Conservation (phyloP, 2,329 filamentous ascomycete species). For the Pseudodiploospora longispora region DNA sequence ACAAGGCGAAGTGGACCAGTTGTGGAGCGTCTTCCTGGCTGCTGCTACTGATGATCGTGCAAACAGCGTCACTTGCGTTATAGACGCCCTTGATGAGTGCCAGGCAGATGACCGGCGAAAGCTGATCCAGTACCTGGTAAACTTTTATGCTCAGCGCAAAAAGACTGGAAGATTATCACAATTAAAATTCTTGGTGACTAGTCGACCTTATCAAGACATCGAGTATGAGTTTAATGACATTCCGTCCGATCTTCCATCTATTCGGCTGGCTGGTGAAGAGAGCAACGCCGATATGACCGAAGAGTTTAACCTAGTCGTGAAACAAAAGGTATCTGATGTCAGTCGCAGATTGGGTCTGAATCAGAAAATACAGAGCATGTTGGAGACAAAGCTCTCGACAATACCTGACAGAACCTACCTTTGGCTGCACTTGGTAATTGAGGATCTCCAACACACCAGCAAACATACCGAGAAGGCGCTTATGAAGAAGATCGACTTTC, state of each 20-base stretch:
- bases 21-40: slow-evolving; percentile 7
- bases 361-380: background rate
- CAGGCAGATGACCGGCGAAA: background rate
- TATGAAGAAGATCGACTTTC: slow-evolving; percentile 3
- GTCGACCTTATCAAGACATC: slow-evolving; percentile 9
- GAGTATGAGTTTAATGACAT: background rate
- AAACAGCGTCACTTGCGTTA: slow-evolving; percentile 1
- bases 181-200: slow-evolving; percentile 8
- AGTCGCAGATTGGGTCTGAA: background rate
- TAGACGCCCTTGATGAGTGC: slow-evolving; percentile 10
- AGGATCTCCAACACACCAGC: slow-evolving; percentile 1
- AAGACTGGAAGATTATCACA: background rate
- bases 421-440: slow-evolving; percentile 8
- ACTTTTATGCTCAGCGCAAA: slow-evolving; percentile 1
- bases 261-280: slow-evolving; percentile 7
- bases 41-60: slow-evolving; percentile 1
- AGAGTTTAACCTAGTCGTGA: slow-evolving; percentile 9
- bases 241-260: slow-evolving; percentile 1
- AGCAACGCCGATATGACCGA: slow-evolving; percentile 5
- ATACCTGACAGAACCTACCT: slow-evolving; percentile 8
- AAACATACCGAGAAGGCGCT: slow-evolving; percentile 1
- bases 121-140: background rate
- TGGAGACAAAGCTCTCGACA: background rate
- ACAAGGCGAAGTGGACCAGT: background rate
- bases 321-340: background rate